phyloP scores from a whole-genome alignment of 257 asterid species.

The Solanum sparsipilum region DNA sequence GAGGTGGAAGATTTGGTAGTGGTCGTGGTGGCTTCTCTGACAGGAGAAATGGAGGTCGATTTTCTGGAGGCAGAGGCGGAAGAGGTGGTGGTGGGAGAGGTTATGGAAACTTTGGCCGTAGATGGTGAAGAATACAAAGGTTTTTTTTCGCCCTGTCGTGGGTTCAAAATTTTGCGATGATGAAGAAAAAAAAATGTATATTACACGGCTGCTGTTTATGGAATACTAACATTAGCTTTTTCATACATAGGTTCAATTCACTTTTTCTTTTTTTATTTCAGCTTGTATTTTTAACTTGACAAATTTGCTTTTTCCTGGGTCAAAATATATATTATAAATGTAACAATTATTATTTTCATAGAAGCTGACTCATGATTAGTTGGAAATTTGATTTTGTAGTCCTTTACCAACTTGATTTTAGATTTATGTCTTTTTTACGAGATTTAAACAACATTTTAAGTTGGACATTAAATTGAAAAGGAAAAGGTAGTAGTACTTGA shows the following conservation, averaged over 20 bases:
- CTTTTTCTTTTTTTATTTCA: not conserved
- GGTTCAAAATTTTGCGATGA: conserved; percentile 1
- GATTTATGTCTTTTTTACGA: not conserved
- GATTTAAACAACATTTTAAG: not conserved
- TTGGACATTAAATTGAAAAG: not conserved
- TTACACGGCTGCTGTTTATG: not conserved
- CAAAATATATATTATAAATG: not conserved
- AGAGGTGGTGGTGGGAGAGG: conserved; percentile 32
- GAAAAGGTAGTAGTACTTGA: not conserved
- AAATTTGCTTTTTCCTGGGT: too few relatives aligned
- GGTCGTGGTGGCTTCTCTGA: conserved; percentile 24
- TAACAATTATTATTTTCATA: not conserved
- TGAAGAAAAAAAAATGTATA: not conserved
- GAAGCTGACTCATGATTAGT: not conserved
- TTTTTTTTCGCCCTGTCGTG: not conserved
- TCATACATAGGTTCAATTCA: not conserved
- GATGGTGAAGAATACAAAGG: conserved; percentile 33
- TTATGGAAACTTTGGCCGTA: conserved; percentile 20
- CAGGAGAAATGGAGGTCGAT: conserved; percentile 21
- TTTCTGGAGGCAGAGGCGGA: conserved; percentile 21
- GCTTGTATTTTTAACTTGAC: not conserved
- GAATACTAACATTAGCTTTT: not conserved
- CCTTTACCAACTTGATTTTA: not conserved
- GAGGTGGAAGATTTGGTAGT: conserved; percentile 40
- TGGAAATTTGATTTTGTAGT: not conserved